phyloP scores from a whole-genome alignment of 176 grass and related monocot species.

The Triticum dicoccoides region DNA sequence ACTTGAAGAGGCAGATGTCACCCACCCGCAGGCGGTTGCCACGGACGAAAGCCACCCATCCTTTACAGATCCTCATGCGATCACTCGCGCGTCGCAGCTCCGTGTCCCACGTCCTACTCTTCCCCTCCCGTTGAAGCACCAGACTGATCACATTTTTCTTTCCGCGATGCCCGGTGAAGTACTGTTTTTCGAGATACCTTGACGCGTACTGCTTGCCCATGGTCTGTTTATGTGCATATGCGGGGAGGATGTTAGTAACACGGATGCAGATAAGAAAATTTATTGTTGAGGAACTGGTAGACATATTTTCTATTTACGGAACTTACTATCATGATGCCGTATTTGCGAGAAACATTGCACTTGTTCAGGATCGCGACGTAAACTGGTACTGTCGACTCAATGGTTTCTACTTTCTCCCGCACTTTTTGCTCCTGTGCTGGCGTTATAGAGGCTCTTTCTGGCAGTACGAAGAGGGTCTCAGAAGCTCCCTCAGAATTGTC shows the following conservation, averaged over 20 bases:
- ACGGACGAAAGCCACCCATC: neutral
- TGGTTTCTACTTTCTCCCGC: constrained; percentile 3
- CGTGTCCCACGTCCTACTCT: neutral
- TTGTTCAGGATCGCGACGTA: constrained; percentile 32
- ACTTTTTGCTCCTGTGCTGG: constrained; percentile 24
- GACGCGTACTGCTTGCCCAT: neutral
- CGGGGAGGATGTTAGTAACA: neutral
- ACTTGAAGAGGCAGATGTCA: neutral
- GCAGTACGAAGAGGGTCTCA: neutral
- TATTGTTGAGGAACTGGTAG: neutral
- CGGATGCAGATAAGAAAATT: neutral
- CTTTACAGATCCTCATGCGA: neutral
- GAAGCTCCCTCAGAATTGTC: neutral
- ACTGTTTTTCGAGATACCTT: neutral
- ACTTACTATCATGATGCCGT: neutral
- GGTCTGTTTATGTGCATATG: neutral
- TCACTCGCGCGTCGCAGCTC: neutral
- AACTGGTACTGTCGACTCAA: neutral
- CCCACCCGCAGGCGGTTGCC: neutral
- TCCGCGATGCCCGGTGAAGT: neutral
- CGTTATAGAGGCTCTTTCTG: neutral
- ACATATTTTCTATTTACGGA: neutral
- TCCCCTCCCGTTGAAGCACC: neutral
- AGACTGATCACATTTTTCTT: neutral
- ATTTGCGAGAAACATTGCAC: neutral